phyloP scores from a whole-genome alignment of 176 grass and related monocot species.

The Musa schizocarpa region DNA sequence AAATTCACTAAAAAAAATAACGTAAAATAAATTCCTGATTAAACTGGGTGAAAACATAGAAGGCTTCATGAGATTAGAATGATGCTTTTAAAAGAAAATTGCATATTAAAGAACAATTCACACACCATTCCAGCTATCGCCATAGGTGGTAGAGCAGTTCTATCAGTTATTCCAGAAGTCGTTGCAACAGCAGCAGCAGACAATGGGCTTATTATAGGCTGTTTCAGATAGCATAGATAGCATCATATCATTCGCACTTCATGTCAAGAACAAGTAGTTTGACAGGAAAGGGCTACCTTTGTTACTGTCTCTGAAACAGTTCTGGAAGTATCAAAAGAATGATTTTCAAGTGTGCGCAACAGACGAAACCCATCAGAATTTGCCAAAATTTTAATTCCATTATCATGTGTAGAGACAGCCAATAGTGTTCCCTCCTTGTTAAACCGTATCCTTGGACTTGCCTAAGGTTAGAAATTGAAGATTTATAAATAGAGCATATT shows the following conservation, averaged over 20 bases:
- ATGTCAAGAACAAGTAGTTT: constrained; percentile 3
- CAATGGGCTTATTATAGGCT: constrained; percentile 85
- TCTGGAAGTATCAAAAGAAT: constrained; percentile 81
- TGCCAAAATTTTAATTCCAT: constrained; percentile 92
- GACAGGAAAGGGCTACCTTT: constrained; percentile 41
- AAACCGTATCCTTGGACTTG: constrained; percentile 83
- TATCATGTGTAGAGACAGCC: constrained; percentile 85
- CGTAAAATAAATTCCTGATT: not conserved
- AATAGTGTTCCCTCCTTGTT: constrained; percentile 90
- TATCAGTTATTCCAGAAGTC: constrained; percentile 44
- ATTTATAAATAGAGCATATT: not conserved
- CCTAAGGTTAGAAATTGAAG: constrained; percentile 28
- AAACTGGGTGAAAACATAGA: constrained; percentile 3
- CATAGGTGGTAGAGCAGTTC: constrained; percentile 22
- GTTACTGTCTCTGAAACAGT: constrained; percentile 60
- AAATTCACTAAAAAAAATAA: no score
- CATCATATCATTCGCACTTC: not conserved
- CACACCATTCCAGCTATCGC: constrained; percentile 66
- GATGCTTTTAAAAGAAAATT: not conserved
- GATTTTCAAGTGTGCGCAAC: constrained; percentile 70
- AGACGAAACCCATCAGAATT: constrained; percentile 82
- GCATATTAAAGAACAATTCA: constrained; percentile 16
- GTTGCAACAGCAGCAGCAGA: constrained; percentile 60
- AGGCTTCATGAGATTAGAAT: not conserved
- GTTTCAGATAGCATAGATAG: constrained; percentile 20